A percentile compares a stretch with the other conserved stretches of the same genome.
Conservation (phyloP, 2,329 filamentous ascomycete genomes). For the Claviceps spartinae region DNA sequence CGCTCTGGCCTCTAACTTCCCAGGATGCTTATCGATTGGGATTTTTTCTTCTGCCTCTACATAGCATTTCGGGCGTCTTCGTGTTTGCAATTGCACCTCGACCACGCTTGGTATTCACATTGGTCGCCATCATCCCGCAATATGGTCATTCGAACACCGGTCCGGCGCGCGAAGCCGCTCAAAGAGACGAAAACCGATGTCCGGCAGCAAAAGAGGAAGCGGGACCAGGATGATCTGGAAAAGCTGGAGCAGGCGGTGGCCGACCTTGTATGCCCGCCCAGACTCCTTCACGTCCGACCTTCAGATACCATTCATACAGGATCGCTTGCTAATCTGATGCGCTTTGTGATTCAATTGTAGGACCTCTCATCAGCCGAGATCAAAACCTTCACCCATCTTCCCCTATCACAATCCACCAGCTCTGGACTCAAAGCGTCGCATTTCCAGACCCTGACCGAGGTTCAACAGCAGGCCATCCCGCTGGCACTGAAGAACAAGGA, state of each 20-base stretch:
- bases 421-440: slow-evolving; percentile 73
- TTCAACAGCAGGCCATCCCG: slow-evolving; percentile 82
- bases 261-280: slow-evolving; percentile 16
- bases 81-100: background rate
- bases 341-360: slow-evolving; percentile 19
- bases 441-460: slow-evolving; percentile 81
- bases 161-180: slow-evolving; percentile 12
- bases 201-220: slow-evolving; percentile 24
- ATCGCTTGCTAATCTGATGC: background rate
- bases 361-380: slow-evolving; percentile 45
- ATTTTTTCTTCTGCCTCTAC: background rate
- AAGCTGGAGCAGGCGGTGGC: slow-evolving; percentile 19
- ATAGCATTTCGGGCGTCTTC: background rate
- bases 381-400: slow-evolving; percentile 68
- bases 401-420: slow-evolving; percentile 68
- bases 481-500: slow-evolving; percentile 74
- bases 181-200: slow-evolving; percentile 19
- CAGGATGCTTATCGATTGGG: slow-evolving; percentile 1
- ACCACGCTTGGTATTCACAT: background rate
- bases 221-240: slow-evolving; percentile 22
- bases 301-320: background rate
- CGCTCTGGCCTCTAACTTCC: too few species aligned
- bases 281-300: too few species aligned
- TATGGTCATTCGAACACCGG: slow-evolving; percentile 18
- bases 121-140: background rate